A percentile compares a stretch with the other conserved stretches of the same genome.
Conservation (phyloP, 2,329 filamentous ascomycete genomes). For the Dothidotthia symphoricarpi region DNA sequence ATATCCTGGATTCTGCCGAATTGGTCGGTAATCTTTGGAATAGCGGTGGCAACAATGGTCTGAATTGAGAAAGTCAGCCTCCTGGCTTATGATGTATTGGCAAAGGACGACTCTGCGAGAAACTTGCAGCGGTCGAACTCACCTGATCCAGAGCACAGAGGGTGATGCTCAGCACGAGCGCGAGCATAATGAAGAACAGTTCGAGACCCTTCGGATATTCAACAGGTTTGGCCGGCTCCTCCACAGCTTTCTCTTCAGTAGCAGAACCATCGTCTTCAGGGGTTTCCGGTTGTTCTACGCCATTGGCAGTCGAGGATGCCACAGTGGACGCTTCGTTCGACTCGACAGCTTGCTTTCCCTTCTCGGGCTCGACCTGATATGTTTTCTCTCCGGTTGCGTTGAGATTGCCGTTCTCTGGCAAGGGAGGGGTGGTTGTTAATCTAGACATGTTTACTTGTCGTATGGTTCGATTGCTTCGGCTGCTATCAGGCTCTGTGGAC, state of each 20-base stretch:
- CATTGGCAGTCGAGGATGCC: conserved; percentile 7
- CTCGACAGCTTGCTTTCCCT: conserved; percentile 1
- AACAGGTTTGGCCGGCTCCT: conserved; percentile 4
- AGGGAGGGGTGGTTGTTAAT: neutral
- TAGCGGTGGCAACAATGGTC: conserved; percentile 32
- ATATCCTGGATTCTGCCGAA: conserved; percentile 25
- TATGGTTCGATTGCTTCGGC: neutral
- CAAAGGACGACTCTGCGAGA: conserved; percentile 8
- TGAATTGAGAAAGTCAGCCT: conserved; percentile 18
- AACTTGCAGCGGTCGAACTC: too few relatives aligned
- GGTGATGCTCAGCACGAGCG: conserved; percentile 17
- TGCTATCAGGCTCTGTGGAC: neutral
- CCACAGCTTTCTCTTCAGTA: too few relatives aligned
- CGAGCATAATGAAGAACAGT: conserved; percentile 21
- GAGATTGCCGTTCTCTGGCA: neutral
- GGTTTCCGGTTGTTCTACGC: conserved; percentile 4
- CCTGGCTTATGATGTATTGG: conserved; percentile 3
- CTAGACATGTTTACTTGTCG: conserved; percentile 1
- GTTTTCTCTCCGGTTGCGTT: neutral
- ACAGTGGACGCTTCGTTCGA: conserved; percentile 6
- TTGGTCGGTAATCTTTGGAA: conserved; percentile 30
- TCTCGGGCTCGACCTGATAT: too few relatives aligned
- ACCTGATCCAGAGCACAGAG: too few relatives aligned
- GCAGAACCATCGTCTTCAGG: conserved; percentile 6
- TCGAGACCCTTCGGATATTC: conserved; percentile 16